Conservation (phyloP, 2,329 filamentous ascomycete species). For the Keithomyces neogunnii region DNA sequence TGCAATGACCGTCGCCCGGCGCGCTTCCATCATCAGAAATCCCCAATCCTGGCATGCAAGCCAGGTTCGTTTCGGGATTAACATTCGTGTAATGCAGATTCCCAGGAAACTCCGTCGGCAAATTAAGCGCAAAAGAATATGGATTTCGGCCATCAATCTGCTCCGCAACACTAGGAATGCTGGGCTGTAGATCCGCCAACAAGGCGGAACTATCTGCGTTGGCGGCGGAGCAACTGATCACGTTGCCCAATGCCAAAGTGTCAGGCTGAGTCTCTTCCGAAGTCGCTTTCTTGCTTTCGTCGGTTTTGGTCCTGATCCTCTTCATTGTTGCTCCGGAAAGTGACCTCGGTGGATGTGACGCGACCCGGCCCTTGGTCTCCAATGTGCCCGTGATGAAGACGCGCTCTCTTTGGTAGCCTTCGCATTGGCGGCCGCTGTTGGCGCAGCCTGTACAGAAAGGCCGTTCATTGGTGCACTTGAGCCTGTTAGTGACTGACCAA, state of each 20-base stretch:
- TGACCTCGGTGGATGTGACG: slow-evolving; percentile 43
- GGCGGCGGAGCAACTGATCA: slow-evolving; percentile 30
- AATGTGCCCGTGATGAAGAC: slow-evolving; percentile 56
- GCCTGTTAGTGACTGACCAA: too few species aligned
- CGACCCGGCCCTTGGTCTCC: slow-evolving; percentile 45
- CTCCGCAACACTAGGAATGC: slow-evolving; percentile 26
- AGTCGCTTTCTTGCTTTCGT: slow-evolving; percentile 17
- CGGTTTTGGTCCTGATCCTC: slow-evolving; percentile 13
- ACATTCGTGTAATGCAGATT: slow-evolving; percentile 25
- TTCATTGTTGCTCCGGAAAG: slow-evolving; percentile 19
- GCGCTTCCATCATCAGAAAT: slow-evolving; percentile 19
- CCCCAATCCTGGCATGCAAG: slow-evolving; percentile 34
- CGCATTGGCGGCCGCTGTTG: slow-evolving; percentile 47
- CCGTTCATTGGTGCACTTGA: slow-evolving; percentile 49
- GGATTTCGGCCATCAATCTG: slow-evolving; percentile 15
- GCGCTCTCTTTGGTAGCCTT: slow-evolving; percentile 53
- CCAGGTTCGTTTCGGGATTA: slow-evolving; percentile 26
- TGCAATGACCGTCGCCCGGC: slow-evolving; percentile 33
- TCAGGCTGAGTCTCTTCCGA: slow-evolving; percentile 31
- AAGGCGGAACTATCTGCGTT: slow-evolving; percentile 29
- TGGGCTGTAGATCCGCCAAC: slow-evolving; percentile 37
- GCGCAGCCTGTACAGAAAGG: slow-evolving; percentile 54
- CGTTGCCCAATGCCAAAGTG: slow-evolving; percentile 42
- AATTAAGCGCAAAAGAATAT: slow-evolving; percentile 24
- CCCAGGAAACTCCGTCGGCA: slow-evolving; percentile 29